Evolutionary conservation across 768 basidiomycete species (phyloP), one percentile per base, ranked within the genome.

Genomic region (Lyophyllum semitale): DNA sequence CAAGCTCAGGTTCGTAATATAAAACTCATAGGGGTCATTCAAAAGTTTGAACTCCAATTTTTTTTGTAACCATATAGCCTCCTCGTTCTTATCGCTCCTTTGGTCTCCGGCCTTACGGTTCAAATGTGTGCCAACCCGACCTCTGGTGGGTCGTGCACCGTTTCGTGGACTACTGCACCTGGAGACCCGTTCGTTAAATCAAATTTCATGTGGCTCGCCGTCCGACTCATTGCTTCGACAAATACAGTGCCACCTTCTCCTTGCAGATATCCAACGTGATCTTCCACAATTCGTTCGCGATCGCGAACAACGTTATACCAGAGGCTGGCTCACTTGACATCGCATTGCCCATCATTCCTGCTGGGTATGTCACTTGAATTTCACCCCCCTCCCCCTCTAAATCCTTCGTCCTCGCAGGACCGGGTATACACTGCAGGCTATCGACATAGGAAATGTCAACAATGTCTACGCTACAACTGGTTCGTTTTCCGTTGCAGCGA

Each of bases 251-350:
- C 0, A 48, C 53, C 4, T 83, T 79, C 63, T 71, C 78, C 18
- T 30, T 87, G 15, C 74, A 81, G 66, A 68, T 88, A 51, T 48
- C 59, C 45, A 84, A 85, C 68, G 17, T 60, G 0, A 22, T 26
- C 0, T 88, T 88, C 77, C 72, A 86, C 71, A 68, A 82, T 52
- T 51, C 73, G 0, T 81, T 77, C 45, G 85, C 80, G 43, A 75
- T 89, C 51, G 79, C 76, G 12, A 85, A 79, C 74, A 83, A 81
- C 55, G 72, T 88, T 1, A 53, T 71, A 20, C 73, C 81, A 0
- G 37, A 70, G 1, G 12, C 48, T 4, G 72, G 73, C 0, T 33
- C 60, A 1, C 1, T 80, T 2, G 73, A 72, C 0, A 13, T 88
- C n/a, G 35, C 48, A 0, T 55, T 88, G 3, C 84, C 84, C 17